A percentile compares a stretch with the other conserved stretches of the same genome.
phyloP scores from a whole-genome alignment of 2,329 filamentous ascomycete species.

The Pseudohalonectria lignicola region DNA sequence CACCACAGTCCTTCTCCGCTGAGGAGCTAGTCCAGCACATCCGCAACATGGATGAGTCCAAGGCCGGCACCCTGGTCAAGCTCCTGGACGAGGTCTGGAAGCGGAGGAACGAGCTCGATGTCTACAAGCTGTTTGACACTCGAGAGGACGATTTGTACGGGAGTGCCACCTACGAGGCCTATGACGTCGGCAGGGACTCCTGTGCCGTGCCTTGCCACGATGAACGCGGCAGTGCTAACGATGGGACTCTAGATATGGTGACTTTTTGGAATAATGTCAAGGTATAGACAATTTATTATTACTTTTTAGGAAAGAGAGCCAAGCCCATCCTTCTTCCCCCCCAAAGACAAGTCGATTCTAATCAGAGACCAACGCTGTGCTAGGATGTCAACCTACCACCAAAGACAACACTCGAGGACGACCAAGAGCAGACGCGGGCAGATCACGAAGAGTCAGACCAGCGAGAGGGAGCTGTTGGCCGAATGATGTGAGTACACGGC shows the following conservation, averaged over 20 bases:
- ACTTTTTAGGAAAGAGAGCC: no score
- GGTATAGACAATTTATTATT: no score
- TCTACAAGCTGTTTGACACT: constrained; percentile 15
- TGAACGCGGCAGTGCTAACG: constrained; percentile 22
- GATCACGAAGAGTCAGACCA: no score
- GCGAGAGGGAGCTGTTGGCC: constrained; percentile 40
- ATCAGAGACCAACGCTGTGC: no score
- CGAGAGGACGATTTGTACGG: constrained; percentile 25
- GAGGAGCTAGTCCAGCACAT: constrained; percentile 28
- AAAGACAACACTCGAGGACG: constrained; percentile 6
- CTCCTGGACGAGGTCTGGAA: constrained; percentile 24
- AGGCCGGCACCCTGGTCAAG: constrained; percentile 23
- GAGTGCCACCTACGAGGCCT: constrained; percentile 45
- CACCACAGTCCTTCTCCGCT: constrained; percentile 22
- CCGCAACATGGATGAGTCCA: constrained; percentile 26
- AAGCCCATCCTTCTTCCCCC: no score
- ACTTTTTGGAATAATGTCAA: constrained; percentile 29
- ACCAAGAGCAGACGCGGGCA: no score
- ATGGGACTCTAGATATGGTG: constrained; percentile 25
- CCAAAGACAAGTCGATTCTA: no score
- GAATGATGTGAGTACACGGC: constrained; percentile 28
- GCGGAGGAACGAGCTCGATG: constrained; percentile 20
- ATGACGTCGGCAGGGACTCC: constrained; percentile 39
- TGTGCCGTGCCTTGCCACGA: constrained; percentile 23
- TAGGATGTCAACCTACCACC: not conserved